Conservation (phyloP, 176 grass and related monocot species). For the Leersia perrieri region DNA sequence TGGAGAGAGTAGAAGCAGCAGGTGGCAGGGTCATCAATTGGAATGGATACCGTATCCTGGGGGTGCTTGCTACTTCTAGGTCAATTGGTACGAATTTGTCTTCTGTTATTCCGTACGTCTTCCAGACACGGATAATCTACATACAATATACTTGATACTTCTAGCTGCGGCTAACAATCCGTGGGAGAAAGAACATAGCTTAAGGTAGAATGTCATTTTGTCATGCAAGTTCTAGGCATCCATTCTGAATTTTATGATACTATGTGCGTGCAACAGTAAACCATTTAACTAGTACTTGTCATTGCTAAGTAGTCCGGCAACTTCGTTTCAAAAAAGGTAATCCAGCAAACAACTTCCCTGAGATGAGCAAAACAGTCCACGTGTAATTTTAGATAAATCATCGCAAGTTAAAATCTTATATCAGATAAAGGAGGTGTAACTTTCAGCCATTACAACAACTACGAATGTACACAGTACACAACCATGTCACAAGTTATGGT, state of each 20-base stretch:
- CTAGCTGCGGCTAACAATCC: background rate
- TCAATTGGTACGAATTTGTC: slow-evolving; percentile 61
- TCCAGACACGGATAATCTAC: background rate
- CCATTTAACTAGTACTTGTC: background rate
- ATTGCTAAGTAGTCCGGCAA: too few relatives aligned
- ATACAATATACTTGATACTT: background rate
- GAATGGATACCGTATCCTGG: slow-evolving; percentile 72
- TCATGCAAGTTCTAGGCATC: background rate
- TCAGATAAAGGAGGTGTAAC: too few relatives aligned
- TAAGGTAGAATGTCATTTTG: background rate
- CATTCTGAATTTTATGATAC: background rate
- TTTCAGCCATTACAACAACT: too few relatives aligned
- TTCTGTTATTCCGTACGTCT: slow-evolving; percentile 13
- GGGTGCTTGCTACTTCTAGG: slow-evolving; percentile 81
- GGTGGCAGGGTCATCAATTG: slow-evolving; percentile 85
- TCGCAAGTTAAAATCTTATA: background rate
- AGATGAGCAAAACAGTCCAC: background rate
- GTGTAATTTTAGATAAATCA: background rate
- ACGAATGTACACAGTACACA: too few relatives aligned
- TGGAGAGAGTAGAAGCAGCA: slow-evolving; percentile 72
- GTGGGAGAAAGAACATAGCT: background rate
- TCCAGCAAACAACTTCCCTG: background rate
- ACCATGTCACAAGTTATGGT: background rate
- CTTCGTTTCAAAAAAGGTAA: too few relatives aligned
- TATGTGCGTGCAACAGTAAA: background rate